phyloP scores from a whole-genome alignment of 345 rosid genomes.

The Odontarrhena argentea region DNA sequence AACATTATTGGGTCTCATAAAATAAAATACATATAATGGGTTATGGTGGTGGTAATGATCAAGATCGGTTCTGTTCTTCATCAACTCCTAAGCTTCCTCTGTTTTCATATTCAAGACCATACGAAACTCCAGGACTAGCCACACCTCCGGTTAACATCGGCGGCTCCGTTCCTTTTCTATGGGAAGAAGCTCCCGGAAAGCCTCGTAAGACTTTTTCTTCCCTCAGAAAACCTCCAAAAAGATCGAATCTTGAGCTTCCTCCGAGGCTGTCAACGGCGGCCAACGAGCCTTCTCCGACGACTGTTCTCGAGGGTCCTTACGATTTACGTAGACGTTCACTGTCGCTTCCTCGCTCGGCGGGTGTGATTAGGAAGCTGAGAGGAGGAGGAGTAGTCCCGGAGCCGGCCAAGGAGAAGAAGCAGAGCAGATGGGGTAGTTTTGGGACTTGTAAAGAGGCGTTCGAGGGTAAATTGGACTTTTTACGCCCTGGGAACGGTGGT shows the following conservation, averaged over 20 bases:
- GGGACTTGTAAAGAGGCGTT: constrained; percentile 41
- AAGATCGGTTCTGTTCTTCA: constrained; percentile 31
- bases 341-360: constrained; percentile 38
- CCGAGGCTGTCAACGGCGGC: constrained; percentile 48
- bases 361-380: constrained; percentile 39
- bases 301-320: constrained; percentile 62
- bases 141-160: constrained; percentile 65
- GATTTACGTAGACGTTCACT: constrained; percentile 43
- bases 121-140: constrained; percentile 46
- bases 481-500: constrained; percentile 21
- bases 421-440: constrained; percentile 55
- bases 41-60: constrained; percentile 12
- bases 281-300: constrained; percentile 53
- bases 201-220: constrained; percentile 48
- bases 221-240: constrained; percentile 15
- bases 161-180: constrained; percentile 74
- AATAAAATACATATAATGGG: constrained; percentile 1
- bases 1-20: constrained; percentile 6
- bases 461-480: constrained; percentile 41
- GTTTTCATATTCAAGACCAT: constrained; percentile 49
- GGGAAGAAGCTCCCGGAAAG: constrained; percentile 96
- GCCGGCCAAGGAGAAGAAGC: constrained; percentile 38
- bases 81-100: constrained; percentile 60
- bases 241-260: constrained; percentile 62
- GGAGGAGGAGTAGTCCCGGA: constrained; percentile 30